Conservation (phyloP, 2,329 filamentous ascomycete genomes). For the Talaromyces sp. region DNA sequence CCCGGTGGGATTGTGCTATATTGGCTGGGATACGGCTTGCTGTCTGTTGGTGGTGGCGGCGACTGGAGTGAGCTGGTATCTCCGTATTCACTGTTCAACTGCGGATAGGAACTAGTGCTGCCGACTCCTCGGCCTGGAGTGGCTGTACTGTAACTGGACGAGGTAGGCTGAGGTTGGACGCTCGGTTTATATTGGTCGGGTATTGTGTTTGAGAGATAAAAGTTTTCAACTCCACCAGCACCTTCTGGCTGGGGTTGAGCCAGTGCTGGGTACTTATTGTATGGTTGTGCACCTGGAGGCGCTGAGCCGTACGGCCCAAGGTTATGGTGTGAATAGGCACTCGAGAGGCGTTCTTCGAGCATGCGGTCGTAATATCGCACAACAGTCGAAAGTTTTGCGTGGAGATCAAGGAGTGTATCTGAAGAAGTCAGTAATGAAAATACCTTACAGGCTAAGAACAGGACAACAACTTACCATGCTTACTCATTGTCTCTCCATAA, state of each 20-base stretch:
- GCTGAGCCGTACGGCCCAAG: slow-evolving; percentile 55
- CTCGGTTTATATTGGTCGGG: slow-evolving; percentile 45
- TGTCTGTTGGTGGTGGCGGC: slow-evolving; percentile 18
- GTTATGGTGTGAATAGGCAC: slow-evolving; percentile 79
- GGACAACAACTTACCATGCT: slow-evolving; percentile 64
- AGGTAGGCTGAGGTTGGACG: slow-evolving; percentile 40
- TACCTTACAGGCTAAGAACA: neutral
- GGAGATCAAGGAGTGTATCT: slow-evolving; percentile 86
- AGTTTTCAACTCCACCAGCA: slow-evolving; percentile 64
- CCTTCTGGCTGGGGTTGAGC: slow-evolving; percentile 48
- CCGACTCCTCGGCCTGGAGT: slow-evolving; percentile 15
- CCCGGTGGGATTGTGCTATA: slow-evolving; percentile 18
- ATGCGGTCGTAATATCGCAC: slow-evolving; percentile 97
- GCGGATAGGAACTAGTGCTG: slow-evolving; percentile 21
- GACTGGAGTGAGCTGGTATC: slow-evolving; percentile 20
- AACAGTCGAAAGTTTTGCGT: slow-evolving; percentile 91
- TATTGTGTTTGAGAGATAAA: slow-evolving; percentile 65
- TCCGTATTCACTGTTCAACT: slow-evolving; percentile 12
- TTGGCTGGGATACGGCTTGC: slow-evolving; percentile 11
- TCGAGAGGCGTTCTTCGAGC: slow-evolving; percentile 91
- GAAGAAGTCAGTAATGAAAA: neutral
- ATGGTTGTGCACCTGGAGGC: slow-evolving; percentile 47
- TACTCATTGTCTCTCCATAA: slow-evolving; percentile 99
- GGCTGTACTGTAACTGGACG: slow-evolving; percentile 15
- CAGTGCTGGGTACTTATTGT: slow-evolving; percentile 67